These are phyloP conservation scores for Globisporangium parvum DNA, from an alignment of 352 stramenopile species.

Conservation along the genomic window DNA sequence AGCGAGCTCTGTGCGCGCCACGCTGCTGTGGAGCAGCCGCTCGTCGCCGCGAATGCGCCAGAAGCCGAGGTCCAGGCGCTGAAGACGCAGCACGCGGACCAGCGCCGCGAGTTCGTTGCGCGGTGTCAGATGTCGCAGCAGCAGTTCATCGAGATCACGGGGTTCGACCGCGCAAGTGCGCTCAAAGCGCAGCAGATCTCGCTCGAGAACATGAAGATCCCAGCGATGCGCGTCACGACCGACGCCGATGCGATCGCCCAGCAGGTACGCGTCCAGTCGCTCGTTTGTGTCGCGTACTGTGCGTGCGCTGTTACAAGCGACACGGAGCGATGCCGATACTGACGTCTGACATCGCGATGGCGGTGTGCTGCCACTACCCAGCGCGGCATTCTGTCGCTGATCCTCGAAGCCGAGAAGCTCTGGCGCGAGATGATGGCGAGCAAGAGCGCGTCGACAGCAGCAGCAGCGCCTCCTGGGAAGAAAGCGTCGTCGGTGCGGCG, in stretches of 20 bases:
- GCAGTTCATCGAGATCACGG: conserved; percentile 73
- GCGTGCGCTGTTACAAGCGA: too few species aligned
- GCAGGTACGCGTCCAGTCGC: conserved; percentile 29
- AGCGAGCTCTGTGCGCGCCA: conserved; percentile 62
- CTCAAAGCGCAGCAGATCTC: conserved; percentile 67
- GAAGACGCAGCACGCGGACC: conserved; percentile 58
- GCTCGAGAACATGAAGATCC: conserved; percentile 66
- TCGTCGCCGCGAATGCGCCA: neutral
- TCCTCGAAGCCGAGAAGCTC: conserved; percentile 63
- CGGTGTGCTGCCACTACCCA: conserved; percentile 7
- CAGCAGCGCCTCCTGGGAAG: neutral
- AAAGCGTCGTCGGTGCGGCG: neutral
- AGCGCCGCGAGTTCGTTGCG: conserved; percentile 56
- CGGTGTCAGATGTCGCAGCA: conserved; percentile 72
- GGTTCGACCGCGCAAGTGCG: conserved; percentile 52
- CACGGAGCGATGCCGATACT: neutral
- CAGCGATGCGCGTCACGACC: conserved; percentile 52
- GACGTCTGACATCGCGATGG: neutral
- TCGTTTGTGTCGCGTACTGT: too few species aligned
- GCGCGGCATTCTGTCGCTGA: conserved; percentile 61
- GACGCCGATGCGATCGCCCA: conserved; percentile 34
- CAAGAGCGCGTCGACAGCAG: conserved; percentile 12
- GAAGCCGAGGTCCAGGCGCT: conserved; percentile 29
- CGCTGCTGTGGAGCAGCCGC: conserved; percentile 37
- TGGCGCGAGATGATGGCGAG: conserved; percentile 42